These are phyloP conservation scores for Sisymbrium altissimum DNA, from an alignment of 345 rosid genomes.

Conservation along the genomic window DNA sequence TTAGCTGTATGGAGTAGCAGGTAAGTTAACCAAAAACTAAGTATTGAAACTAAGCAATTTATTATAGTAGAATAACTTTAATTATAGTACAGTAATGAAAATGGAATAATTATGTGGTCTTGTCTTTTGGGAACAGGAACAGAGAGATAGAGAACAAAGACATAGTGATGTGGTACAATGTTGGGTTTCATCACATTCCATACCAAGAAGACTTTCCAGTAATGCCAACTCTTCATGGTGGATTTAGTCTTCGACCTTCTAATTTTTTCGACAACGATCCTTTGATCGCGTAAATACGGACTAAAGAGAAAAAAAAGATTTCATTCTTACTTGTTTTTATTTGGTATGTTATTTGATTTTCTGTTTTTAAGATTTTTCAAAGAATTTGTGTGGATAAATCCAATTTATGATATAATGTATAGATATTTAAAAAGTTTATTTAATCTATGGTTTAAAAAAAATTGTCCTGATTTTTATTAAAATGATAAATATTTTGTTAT, in stretches of 20 bases:
- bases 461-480: too few species aligned
- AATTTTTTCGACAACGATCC: constrained; percentile 70
- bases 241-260: constrained; percentile 69
- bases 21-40: too few species aligned
- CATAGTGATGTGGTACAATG: constrained; percentile 71
- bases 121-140: constrained; percentile 43
- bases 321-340: background rate
- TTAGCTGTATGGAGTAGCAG: constrained; percentile 67
- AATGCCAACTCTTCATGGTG: constrained; percentile 59
- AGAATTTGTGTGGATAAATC: background rate
- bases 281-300: constrained; percentile 20
- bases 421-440: too few species aligned
- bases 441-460: too few species aligned
- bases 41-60: too few species aligned
- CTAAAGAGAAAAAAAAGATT: background rate
- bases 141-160: constrained; percentile 64
- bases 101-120: background rate
- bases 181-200: constrained; percentile 78
- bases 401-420: too few species aligned
- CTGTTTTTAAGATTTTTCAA: background rate
- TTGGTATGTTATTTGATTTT: background rate
- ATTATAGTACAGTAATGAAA: too few species aligned
- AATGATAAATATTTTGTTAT: too few species aligned
- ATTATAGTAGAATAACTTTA: too few species aligned
- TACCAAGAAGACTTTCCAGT: constrained; percentile 80